Base-by-base conservation (phyloP, 2,329 filamentous ascomycete species). In the Beauveria brongniartii region DNA sequence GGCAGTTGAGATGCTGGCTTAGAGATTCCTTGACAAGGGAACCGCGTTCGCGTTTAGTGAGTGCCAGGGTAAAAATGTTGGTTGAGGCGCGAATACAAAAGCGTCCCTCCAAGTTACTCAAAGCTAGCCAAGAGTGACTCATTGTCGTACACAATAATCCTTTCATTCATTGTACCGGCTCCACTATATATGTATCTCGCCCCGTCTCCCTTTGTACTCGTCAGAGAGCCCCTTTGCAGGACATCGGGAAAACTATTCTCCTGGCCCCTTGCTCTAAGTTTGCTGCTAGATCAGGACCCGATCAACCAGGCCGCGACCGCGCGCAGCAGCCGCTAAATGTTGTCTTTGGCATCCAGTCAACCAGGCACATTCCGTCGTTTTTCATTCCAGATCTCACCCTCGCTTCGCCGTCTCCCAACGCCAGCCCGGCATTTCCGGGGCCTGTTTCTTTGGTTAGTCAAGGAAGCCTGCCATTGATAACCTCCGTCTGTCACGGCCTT, bases 31-130 rank as follows among this genome's bases (percentile, higher is more conserved):
- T 53, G 41, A 41, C 12, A 54, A 55, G 59, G 54, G 60, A 51
- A 61, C 60, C 60, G 60, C 60, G 60, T 61, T 61, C 60, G 60
- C 60, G 60, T 61, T 61, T 22, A 44, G 52, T 54, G 43, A 52
- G 37, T 59, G 51, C 40, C 51, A 61, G 48, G 57, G 48, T 50
- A 47, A 20, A 53, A 59, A 53, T 46, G 10, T 20, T 43, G 28
- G 28, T 34, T 8, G 24, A 26, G 26, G 22, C 44, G 16, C 14
- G 55, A 10, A 28, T 59, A 59, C 57, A 47, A 16, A 3, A 28
- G 9, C 12, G 57, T 37, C 48, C 48, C 48, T 41, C 28, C 2
- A 47, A 40, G 28, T 9, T 59, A 59, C 57, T 18, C 46, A 5
- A 16, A 16, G 9, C 7, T n/a, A 30, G 48, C 16, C 14, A 7